Conservation (phyloP, 495 filamentous ascomycete species). For the Aspergillus wentii region DNA sequence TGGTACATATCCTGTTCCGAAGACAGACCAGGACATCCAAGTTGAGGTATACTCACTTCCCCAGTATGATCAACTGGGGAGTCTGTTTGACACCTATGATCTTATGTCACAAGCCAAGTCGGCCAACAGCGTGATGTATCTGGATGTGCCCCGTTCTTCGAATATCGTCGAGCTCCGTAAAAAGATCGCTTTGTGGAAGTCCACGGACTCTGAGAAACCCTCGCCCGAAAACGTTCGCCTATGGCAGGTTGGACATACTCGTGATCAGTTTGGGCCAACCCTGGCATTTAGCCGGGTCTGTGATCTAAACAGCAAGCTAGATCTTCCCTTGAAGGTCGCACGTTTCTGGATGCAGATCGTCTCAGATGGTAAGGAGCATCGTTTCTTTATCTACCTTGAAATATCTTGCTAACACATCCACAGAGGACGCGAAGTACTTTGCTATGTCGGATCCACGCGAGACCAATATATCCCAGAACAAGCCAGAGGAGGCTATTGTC, state of each 20-base stretch:
- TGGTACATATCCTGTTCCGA: constrained; percentile 15
- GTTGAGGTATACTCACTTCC: constrained; percentile 38
- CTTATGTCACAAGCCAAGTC: constrained; percentile 41
- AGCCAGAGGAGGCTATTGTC: constrained; percentile 29
- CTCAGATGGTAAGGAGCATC: constrained; percentile 26
- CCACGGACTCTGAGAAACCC: constrained; percentile 14
- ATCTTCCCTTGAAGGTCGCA: constrained; percentile 19
- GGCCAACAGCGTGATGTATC: constrained; percentile 33
- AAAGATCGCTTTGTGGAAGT: constrained; percentile 33
- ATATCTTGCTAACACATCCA: constrained; percentile 1
- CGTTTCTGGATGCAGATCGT: constrained; percentile 43
- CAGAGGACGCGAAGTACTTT: constrained; percentile 39
- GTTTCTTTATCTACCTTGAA: background rate
- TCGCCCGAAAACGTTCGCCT: constrained; percentile 35
- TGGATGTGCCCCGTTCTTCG: constrained; percentile 33
- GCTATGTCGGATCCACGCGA: constrained; percentile 36
- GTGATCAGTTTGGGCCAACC: constrained; percentile 28
- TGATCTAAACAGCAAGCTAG: constrained; percentile 28
- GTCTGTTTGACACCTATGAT: constrained; percentile 41
- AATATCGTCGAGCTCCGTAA: constrained; percentile 38
- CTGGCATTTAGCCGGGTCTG: constrained; percentile 32
- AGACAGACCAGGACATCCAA: constrained; percentile 23
- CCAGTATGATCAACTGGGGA: constrained; percentile 29
- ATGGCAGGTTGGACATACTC: constrained; percentile 40
- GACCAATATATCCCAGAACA: constrained; percentile 20